Base-by-base conservation (phyloP, 495 filamentous ascomycete species). In the Usnea hakonensis region DNA sequence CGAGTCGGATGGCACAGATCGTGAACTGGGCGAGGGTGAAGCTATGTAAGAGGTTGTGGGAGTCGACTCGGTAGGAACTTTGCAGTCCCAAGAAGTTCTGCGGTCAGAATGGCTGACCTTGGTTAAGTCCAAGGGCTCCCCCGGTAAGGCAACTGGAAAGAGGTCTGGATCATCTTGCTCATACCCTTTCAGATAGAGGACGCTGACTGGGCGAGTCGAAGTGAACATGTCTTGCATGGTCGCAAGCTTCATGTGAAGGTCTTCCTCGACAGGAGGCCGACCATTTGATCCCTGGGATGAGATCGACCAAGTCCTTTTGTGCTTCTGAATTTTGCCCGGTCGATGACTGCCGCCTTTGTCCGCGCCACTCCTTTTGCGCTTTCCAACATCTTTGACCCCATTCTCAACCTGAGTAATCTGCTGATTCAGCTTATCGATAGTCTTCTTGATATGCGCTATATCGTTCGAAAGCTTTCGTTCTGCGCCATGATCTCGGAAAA, bases 381-480 rank as follows among this genome's bases (percentile, higher is more conserved):
- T 97, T 37, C 89, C 86, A 64, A 90, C 90, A 55, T 91, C 88
- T 68, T 91, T 92, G 72, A 90, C 86, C 6, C 95, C 94, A 64
- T 88, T 85, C 71, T 97, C 94, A 21, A 86, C 85, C 69, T 96
- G 91, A 1, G 85, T 75, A 55, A 96, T 91, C 68, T 96, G 92
- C 69, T 96, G 89, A 69, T 91, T 90, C 4, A 96, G 77, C 73
- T 97, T 98, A 63, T 95, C 90, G 64, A 97, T 97, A 0, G 86
- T 88, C 79, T 97, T 97, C 67, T 91, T 90, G 59, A 97, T 86
- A 64, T 95, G 90, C 1, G 87, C 85, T n/a, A 95, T 77, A 68
- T 98, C 94, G 68, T 97, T 98, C 9, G 90, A 89, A 4, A 97
- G 79, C 72, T 97, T 98, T 35, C 94, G 85, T 73, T 98, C 94